Conservation (phyloP, 2,329 filamentous ascomycete genomes). For the Clathrospora elynae region DNA sequence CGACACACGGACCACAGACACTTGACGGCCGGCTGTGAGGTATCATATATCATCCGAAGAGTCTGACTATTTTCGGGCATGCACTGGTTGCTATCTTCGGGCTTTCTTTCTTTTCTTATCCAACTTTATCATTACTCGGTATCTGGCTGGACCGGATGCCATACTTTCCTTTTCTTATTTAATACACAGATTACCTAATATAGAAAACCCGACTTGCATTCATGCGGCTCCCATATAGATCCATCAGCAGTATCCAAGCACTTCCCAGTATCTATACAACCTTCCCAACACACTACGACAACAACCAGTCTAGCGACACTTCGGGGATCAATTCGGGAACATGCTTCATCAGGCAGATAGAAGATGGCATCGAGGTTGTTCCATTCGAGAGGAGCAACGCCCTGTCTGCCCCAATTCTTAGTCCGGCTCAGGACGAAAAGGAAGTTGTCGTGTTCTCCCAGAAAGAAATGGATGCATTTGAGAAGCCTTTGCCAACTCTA, state of each 20-base stretch:
- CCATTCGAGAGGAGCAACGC: conserved; percentile 35
- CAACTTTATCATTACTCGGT: conserved; percentile 5
- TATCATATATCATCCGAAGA: conserved; percentile 19
- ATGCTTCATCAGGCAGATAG: conserved; percentile 21
- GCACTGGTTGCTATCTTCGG: conserved; percentile 26
- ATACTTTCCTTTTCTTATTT: neutral
- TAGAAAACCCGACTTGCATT: too few species aligned
- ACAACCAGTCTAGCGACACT: conserved; percentile 8
- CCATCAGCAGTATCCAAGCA: conserved; percentile 28
- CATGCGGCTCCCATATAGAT: conserved; percentile 36
- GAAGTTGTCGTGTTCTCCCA: conserved; percentile 27
- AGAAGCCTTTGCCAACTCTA: conserved; percentile 34
- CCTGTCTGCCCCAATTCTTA: conserved; percentile 34
- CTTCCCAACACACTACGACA: conserved; percentile 23
- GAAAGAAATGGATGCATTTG: conserved; percentile 1
- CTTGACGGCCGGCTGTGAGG: neutral
- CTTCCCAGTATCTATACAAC: conserved; percentile 38
- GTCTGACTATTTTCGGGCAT: conserved; percentile 10
- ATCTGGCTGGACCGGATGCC: conserved; percentile 26
- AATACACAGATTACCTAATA: too few species aligned
- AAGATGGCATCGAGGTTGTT: conserved; percentile 41
- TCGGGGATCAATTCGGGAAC: conserved; percentile 18
- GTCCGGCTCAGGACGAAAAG: conserved; percentile 34
- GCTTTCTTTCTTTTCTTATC: conserved; percentile 15
- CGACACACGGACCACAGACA: conserved; percentile 2